Evolutionary conservation across 1,139 yeast genomes (phyloP), one percentile per base, ranked within the genome.

Genomic region (Meyerozyma sp.): DNA sequence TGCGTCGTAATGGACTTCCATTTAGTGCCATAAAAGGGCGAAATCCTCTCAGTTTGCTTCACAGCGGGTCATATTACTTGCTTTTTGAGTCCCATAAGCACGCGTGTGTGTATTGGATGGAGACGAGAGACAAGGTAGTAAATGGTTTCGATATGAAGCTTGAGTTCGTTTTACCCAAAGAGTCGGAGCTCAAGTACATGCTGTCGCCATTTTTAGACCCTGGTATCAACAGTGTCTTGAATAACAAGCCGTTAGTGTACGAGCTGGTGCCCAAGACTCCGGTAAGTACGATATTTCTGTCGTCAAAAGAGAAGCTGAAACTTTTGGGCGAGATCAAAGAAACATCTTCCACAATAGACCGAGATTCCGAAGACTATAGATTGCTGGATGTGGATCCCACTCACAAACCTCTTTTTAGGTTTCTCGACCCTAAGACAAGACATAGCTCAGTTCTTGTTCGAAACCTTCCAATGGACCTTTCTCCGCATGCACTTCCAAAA

Each of bases 91-190:
- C 64, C 36, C 58, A 62, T 41, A 63, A 67, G 28, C 75, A 74
- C 20, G 87, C 88, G 0, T 68, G 78, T 26, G 65, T 67, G 3
- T 83, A 74, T 56, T 65, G 63, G 54, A 53, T 66, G 14, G 84
- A 79, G 52, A 77, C 84, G 0, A 47, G 57, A 5, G 70, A 72
- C 5, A 70, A 74, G 41, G 65, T 68, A 42, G 54, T 82, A 32
- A 77, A 81, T 50, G 88, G 88, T 1, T 54, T 73, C 36, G 67
- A 65, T 20, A 53, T 79, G 25, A 60, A 68, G 20, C 60, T 79
- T 28, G 59, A 68, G 42, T 81, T 80, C 63, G 71, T 70, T n/a
- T 25, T 23, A 14, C 51, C 61, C 23, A 39, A 43, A 9, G 46
- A 44, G 13, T 27, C 36, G 16, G 62, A 60, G 13, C 47, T 65